Evolutionary conservation across 2,329 filamentous ascomycete species (phyloP).

Genomic region (Rhexocercosporidium sp.): DNA sequence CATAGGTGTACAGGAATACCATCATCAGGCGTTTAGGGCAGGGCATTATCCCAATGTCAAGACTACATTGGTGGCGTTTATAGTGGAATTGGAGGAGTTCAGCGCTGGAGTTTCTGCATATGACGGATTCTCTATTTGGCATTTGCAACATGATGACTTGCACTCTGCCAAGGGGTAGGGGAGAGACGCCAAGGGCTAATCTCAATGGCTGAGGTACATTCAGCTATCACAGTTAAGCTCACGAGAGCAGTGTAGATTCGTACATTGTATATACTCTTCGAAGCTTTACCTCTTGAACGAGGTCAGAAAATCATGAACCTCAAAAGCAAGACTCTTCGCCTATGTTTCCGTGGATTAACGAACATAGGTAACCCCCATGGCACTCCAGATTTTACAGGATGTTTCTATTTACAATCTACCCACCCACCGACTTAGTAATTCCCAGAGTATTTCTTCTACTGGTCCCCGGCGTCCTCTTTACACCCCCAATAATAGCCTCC

Average conservation of each 20-base stretch:
- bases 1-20: not conserved
- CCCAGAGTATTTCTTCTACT: conserved; percentile 64
- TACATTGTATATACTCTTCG: not conserved
- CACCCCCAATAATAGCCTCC: conserved; percentile 73
- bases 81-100: not conserved
- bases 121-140: not conserved
- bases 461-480: conserved; percentile 49
- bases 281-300: not conserved
- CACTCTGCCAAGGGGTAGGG: not conserved
- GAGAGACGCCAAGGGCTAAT: not conserved
- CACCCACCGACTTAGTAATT: not conserved
- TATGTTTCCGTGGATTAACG: too few species aligned
- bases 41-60: conserved; percentile 6
- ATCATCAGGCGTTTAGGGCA: conserved; percentile 5
- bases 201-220: not conserved
- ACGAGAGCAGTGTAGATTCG: not conserved
- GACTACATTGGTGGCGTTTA: conserved; percentile 1
- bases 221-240: not conserved
- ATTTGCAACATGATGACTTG: not conserved
- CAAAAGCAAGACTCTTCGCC: too few species aligned
- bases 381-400: too few species aligned
- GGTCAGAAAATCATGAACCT: not conserved
- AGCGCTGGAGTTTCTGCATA: not conserved
- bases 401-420: not conserved
- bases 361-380: too few species aligned